phyloP scores from a whole-genome alignment of 1,284 basidiomycete genomes.

The Leccinum pallidistipes region DNA sequence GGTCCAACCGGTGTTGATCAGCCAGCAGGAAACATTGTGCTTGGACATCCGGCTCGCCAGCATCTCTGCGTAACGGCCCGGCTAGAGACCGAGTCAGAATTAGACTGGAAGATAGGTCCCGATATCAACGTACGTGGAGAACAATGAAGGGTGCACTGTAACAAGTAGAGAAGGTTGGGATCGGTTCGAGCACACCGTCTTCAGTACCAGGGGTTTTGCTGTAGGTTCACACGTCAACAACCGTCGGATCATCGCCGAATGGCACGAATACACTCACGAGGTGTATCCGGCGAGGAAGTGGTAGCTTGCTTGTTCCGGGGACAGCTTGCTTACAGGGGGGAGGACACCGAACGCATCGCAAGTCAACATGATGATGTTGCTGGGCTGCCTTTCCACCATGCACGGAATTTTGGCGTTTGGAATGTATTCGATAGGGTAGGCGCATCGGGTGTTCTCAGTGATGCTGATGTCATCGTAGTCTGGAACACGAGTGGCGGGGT shows the following conservation, averaged over 20 bases:
- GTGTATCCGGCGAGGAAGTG: slow-evolving; percentile 98
- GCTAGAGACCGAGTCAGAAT: slow-evolving; percentile 44
- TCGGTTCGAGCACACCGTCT: slow-evolving; percentile 96
- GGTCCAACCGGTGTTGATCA: slow-evolving; percentile 99
- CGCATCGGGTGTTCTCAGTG: slow-evolving; percentile 99
- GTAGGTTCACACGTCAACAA: slow-evolving; percentile 8
- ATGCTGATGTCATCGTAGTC: slow-evolving; percentile 98
- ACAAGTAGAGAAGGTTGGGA: slow-evolving; percentile 99
- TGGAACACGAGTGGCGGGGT: slow-evolving; percentile 80
- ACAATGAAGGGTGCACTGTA: slow-evolving; percentile 99
- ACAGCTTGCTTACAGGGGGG: slow-evolving; percentile 92
- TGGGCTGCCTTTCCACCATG: slow-evolving; percentile 80
- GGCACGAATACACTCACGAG: slow-evolving; percentile 52
- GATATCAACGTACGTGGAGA: slow-evolving; percentile 68
- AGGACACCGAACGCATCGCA: slow-evolving; percentile 99
- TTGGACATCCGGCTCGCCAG: slow-evolving; percentile 93
- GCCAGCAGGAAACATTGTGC: slow-evolving; percentile 93
- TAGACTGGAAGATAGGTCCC: neutral
- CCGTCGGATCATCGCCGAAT: neutral
- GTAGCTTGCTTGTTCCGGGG: slow-evolving; percentile 95
- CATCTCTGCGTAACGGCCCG: slow-evolving; percentile 95
- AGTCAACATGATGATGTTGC: slow-evolving; percentile 97
- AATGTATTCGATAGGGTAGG: slow-evolving; percentile 97
- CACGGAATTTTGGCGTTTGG: slow-evolving; percentile 95
- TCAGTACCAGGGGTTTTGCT: slow-evolving; percentile 97